Conservation (phyloP, 768 basidiomycete genomes). For the Podaxis pistillaris region DNA sequence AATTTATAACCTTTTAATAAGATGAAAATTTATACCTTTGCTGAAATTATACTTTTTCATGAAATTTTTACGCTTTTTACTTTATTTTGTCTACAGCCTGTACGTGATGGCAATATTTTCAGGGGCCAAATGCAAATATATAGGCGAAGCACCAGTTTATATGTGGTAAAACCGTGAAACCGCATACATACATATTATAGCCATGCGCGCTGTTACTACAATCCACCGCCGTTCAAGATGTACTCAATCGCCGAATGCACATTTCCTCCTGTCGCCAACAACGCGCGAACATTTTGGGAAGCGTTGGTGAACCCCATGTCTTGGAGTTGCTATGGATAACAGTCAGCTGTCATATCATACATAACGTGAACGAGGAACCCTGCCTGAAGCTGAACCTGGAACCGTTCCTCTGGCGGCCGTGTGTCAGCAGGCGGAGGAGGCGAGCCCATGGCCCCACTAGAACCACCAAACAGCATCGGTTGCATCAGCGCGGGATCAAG, state of each 20-base stretch:
- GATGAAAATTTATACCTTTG: no score
- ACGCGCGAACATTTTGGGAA: conserved; percentile 83
- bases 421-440: conserved; percentile 60
- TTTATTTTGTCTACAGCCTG: no score
- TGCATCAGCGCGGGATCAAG: conserved; percentile 45
- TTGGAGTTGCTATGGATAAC: conserved; percentile 68
- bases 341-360: background rate
- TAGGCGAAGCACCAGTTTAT: no score
- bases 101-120: no score
- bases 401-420: conserved; percentile 87
- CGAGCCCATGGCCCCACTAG: conserved; percentile 25
- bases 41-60: no score
- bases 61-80: no score
- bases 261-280: conserved; percentile 91
- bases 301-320: conserved; percentile 96
- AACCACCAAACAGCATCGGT: conserved; percentile 35
- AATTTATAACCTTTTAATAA: no score
- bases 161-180: no score
- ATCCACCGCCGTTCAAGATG: conserved; percentile 78
- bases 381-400: conserved; percentile 83
- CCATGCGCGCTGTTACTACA: conserved; percentile 29
- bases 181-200: no score
- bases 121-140: no score
- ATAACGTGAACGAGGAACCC: background rate
- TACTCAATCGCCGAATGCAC: conserved; percentile 93